Conservation (phyloP, 768 basidiomycete species). For the Lactarius deliciosus region DNA sequence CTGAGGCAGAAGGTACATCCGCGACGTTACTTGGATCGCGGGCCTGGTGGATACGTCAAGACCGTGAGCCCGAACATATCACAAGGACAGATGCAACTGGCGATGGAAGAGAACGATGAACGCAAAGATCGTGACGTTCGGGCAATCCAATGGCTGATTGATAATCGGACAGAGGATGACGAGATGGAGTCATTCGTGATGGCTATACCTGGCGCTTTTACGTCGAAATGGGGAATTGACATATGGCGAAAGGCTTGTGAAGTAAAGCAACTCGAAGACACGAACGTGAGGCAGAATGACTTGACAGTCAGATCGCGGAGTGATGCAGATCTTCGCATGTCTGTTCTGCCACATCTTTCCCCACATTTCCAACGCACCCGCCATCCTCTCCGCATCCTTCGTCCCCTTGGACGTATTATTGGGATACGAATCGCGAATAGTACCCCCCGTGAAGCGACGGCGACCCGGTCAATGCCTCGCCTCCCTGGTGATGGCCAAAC, state of each 20-base stretch:
- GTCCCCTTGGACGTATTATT: neutral
- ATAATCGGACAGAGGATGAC: neutral
- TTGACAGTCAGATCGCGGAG: neutral
- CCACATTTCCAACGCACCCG: neutral
- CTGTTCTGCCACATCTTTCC: neutral
- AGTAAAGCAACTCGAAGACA: neutral
- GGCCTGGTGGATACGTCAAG: neutral
- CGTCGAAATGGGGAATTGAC: neutral
- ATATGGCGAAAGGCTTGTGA: neutral
- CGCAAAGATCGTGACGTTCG: conserved; percentile 5
- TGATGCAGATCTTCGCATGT: neutral
- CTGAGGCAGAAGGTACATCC: conserved; percentile 8
- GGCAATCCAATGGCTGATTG: neutral
- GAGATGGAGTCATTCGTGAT: conserved; percentile 10
- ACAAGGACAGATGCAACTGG: conserved; percentile 1
- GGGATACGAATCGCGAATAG: neutral
- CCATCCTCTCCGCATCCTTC: neutral
- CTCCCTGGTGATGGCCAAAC: neutral
- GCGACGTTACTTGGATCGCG: neutral
- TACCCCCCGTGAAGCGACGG: neutral
- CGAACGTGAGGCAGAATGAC: neutral
- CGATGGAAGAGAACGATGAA: neutral
- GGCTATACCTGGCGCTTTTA: neutral
- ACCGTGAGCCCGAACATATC: conserved; percentile 1
- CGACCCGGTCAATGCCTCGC: neutral